A percentile compares a stretch with the other conserved stretches of the same genome.
These are phyloP conservation scores for Paradendryphiella salina DNA, from an alignment of 2,329 filamentous ascomycete genomes.

Conservation along the genomic window DNA sequence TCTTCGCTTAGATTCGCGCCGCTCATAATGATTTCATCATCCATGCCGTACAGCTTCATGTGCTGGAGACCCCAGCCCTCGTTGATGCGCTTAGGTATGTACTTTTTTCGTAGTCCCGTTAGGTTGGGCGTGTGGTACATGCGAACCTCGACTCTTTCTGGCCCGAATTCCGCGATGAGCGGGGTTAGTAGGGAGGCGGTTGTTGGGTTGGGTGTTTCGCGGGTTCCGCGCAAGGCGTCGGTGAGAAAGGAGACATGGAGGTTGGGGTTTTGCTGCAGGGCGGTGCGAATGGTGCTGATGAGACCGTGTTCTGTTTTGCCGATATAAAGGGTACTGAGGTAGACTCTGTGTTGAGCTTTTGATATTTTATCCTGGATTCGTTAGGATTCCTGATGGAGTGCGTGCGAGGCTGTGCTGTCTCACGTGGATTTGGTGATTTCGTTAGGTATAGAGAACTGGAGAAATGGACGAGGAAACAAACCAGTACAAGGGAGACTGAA, in stretches of 20 bases:
- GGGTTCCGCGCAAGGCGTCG: slow-evolving; percentile 86
- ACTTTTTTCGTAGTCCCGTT: slow-evolving; percentile 79
- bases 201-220: slow-evolving; percentile 82
- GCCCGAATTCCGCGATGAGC: slow-evolving; percentile 80
- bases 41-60: slow-evolving; percentile 97
- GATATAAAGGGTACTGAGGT: slow-evolving; percentile 95
- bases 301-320: slow-evolving; percentile 91
- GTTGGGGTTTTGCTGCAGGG: slow-evolving; percentile 72
- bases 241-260: slow-evolving; percentile 87
- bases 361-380: slow-evolving; percentile 66
- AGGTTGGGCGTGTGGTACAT: slow-evolving; percentile 99
- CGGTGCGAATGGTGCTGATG: slow-evolving; percentile 74
- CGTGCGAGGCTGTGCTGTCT: neutral
- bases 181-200: slow-evolving; percentile 86
- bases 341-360: slow-evolving; percentile 76
- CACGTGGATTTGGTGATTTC: neutral
- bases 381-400: slow-evolving; percentile 14
- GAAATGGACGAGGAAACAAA: neutral
- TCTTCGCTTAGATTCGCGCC: slow-evolving; percentile 85
- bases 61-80: slow-evolving; percentile 98
- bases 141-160: slow-evolving; percentile 82
- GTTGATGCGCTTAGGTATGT: slow-evolving; percentile 87
- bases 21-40: slow-evolving; percentile 93
- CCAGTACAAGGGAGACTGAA: neutral
- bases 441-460: neutral